Conservation (phyloP, 129 eudicot genomes). For the Kitagawia praeruptora region DNA sequence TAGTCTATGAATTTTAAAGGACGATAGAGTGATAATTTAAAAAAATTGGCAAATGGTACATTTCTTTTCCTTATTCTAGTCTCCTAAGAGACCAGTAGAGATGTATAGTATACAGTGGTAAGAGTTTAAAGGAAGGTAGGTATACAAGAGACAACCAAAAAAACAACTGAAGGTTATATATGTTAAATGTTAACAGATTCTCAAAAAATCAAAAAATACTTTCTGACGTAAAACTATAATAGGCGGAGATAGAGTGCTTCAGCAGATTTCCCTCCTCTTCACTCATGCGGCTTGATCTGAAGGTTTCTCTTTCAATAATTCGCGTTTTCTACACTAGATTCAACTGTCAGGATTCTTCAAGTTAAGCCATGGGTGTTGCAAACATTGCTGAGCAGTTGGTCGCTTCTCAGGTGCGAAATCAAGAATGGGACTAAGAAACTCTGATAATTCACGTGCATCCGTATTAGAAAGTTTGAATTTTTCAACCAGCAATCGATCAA, state of each 20-base stretch:
- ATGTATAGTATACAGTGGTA: neutral
- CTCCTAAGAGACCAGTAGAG: neutral
- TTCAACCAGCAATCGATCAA: conserved; percentile 65
- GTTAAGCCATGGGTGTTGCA: conserved; percentile 88
- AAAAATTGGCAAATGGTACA: neutral
- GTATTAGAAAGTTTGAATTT: conserved; percentile 56
- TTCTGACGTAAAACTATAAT: conserved; percentile 21
- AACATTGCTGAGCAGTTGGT: conserved; percentile 87
- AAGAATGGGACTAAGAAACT: conserved; percentile 70
- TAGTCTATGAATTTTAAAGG: too few relatives aligned
- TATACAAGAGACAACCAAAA: neutral
- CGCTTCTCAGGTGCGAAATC: conserved; percentile 90
- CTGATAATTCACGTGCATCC: conserved; percentile 72
- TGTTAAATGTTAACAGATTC: conserved; percentile 30
- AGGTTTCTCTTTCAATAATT: conserved; percentile 36
- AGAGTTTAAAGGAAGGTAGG: neutral
- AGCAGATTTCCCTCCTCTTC: conserved; percentile 31
- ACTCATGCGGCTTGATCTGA: conserved; percentile 35
- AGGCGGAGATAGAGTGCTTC: conserved; percentile 28
- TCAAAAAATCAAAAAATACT: conserved; percentile 18
- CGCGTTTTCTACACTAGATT: conserved; percentile 36
- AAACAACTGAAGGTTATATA: neutral
- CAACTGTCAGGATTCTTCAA: conserved; percentile 20
- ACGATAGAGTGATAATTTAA: neutral
- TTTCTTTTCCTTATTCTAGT: neutral